Evolutionary conservation across 257 asterid genomes (phyloP).

Genomic region (Przewalskia tangutica): DNA sequence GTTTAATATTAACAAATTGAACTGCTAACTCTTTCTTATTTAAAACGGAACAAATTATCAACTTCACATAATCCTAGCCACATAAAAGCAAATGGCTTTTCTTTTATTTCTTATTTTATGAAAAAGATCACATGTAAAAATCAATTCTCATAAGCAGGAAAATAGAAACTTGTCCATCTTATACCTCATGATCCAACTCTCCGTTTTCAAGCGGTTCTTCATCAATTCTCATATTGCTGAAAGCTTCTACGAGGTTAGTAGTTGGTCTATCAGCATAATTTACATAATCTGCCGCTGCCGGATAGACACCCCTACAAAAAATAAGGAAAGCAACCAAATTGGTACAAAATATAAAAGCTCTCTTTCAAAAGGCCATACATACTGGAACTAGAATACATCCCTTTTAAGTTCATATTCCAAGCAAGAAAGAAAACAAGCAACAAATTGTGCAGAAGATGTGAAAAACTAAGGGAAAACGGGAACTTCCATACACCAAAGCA

Average conservation of each 20-base stretch:
- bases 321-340: slow-evolving; percentile 13
- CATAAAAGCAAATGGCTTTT: neutral
- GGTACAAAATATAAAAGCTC: neutral
- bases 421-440: slow-evolving; percentile 7
- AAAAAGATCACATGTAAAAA: neutral
- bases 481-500: neutral
- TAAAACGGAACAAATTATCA: neutral
- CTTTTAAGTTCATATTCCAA: neutral
- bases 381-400: neutral
- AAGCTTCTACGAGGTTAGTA: slow-evolving; percentile 66
- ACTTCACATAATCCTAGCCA: neutral
- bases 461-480: neutral
- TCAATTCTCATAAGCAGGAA: neutral
- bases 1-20: neutral
- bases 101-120: neutral
- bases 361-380: neutral
- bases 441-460: slow-evolving; percentile 1
- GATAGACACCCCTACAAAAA: slow-evolving; percentile 51
- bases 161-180: neutral
- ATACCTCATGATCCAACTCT: slow-evolving; percentile 69
- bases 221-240: slow-evolving; percentile 58
- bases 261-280: slow-evolving; percentile 55
- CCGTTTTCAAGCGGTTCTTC: slow-evolving; percentile 76
- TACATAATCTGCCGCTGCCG: slow-evolving; percentile 59
- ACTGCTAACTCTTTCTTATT: neutral